Conservation (phyloP, 2,329 filamentous ascomycete genomes). For the Cryphonectria carpinicola region DNA sequence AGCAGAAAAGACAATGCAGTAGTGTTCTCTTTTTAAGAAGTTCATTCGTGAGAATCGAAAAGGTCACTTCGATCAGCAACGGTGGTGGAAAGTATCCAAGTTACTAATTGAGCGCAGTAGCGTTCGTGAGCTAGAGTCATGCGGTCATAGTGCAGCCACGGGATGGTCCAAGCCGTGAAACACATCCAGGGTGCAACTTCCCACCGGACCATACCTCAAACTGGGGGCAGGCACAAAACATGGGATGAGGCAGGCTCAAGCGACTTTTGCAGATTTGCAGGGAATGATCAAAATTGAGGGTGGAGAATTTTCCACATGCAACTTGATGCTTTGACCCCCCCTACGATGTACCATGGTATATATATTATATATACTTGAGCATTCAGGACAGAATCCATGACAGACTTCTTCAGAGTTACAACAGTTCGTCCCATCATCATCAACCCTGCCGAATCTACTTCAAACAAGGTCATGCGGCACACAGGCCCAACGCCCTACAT, state of each 20-base stretch:
- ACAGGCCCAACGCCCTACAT: conserved; percentile 9
- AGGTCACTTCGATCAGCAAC: neutral
- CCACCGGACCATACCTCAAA: neutral
- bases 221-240: neutral
- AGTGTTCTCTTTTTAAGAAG: no score
- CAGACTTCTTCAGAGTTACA: neutral
- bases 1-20: neutral
- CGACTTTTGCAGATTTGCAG: neutral
- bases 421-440: neutral
- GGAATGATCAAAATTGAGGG: neutral
- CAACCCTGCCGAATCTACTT: neutral
- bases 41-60: neutral
- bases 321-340: neutral
- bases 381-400: neutral
- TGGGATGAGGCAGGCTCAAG: conserved; percentile 11
- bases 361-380: neutral
- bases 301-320: neutral
- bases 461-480: neutral
- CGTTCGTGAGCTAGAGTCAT: conserved; percentile 16
- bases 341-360: neutral
- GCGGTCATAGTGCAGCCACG: conserved; percentile 22
- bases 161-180: conserved; percentile 18
- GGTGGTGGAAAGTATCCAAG: neutral
- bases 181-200: conserved; percentile 7
- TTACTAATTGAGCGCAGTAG: neutral